These are phyloP conservation scores for Vinca major DNA, from an alignment of 305 asterid genomes.

Conservation along the genomic window DNA sequence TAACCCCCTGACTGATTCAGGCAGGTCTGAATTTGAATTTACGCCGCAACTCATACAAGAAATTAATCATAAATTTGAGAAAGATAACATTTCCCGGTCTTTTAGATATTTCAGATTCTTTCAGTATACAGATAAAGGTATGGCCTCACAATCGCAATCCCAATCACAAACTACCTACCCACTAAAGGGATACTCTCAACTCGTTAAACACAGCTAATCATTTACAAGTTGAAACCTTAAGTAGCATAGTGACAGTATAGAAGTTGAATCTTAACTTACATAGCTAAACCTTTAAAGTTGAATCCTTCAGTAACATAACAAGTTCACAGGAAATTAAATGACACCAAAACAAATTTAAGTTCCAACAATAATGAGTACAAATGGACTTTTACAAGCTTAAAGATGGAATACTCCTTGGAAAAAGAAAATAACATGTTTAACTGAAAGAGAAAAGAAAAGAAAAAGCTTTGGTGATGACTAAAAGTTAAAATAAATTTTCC, in stretches of 20 bases:
- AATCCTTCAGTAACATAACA: not conserved
- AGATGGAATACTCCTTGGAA: not conserved
- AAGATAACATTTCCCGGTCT: not conserved
- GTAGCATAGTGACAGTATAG: no score
- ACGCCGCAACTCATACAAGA: not conserved
- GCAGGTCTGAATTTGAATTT: not conserved
- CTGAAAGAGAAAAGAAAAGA: not conserved
- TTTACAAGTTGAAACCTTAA: not conserved
- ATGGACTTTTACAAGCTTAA: not conserved
- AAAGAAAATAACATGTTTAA: not conserved
- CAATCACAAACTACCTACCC: no score
- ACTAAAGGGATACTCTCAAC: no score
- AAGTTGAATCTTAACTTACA: not conserved
- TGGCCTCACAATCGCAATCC: no score
- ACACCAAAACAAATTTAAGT: not conserved
- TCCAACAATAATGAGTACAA: not conserved
- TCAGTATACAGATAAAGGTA: no score
- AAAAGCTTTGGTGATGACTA: not conserved
- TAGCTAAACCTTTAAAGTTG: not conserved
- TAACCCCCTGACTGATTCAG: not conserved
- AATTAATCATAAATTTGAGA: slow-evolving; percentile 1
- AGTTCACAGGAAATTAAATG: not conserved
- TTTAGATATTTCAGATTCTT: no score
- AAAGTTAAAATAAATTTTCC: not conserved
- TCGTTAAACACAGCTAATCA: not conserved